phyloP scores from a whole-genome alignment of 257 asterid genomes.

The Petunia axillaris region DNA sequence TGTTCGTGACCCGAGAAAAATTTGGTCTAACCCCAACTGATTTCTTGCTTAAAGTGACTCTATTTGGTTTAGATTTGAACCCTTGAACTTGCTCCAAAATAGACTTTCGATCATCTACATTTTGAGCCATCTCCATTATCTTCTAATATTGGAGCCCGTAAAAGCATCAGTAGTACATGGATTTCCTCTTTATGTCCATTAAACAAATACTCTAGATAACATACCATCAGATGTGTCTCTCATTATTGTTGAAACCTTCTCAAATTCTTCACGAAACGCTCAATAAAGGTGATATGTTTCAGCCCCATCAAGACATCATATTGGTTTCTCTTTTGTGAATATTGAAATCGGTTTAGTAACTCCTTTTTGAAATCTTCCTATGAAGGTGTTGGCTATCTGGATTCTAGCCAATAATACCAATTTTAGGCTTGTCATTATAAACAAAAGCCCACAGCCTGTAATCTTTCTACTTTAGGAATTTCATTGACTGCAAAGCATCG shows the following conservation, averaged over 20 bases:
- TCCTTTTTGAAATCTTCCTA: not conserved
- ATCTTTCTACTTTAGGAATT: not conserved
- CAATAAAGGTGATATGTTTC: not conserved
- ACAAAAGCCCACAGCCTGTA: not conserved
- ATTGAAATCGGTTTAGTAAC: not conserved
- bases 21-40: not conserved
- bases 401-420: not conserved
- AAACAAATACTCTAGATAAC: not conserved
- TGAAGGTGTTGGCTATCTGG: not conserved
- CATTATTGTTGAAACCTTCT: not conserved
- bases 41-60: not conserved
- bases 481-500: not conserved
- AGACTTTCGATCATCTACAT: not conserved
- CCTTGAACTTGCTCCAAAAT: not conserved
- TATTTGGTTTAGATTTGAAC: not conserved
- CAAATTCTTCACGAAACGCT: not conserved
- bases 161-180: not conserved
- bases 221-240: not conserved
- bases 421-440: not conserved
- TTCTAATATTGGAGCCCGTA: not conserved
- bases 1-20: not conserved
- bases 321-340: not conserved
- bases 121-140: conserved; percentile 11
- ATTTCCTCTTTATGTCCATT: not conserved
- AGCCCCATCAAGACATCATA: not conserved